These are phyloP conservation scores for Colletotrichum phormii DNA, from an alignment of 2,329 filamentous ascomycete species.

Conservation along the genomic window DNA sequence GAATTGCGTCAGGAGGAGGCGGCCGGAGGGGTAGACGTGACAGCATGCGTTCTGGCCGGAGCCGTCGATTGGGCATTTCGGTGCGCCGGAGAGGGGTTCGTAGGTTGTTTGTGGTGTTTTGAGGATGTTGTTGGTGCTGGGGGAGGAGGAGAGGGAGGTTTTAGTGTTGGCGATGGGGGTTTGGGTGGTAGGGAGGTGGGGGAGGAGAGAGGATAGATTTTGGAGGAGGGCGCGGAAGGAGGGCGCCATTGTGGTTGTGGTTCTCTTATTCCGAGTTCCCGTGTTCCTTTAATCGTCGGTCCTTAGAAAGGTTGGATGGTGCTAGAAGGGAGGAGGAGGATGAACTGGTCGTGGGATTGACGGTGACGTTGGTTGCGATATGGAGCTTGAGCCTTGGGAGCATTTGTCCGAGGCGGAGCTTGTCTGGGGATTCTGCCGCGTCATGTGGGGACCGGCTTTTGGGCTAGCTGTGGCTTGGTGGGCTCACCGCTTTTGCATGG, in stretches of 20 bases:
- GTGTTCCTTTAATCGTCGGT: too few species aligned
- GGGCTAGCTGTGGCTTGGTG: neutral
- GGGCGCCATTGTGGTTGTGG: neutral
- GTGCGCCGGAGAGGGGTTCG: constrained; percentile 49
- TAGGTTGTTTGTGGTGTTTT: constrained; percentile 44
- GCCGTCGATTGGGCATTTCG: constrained; percentile 54
- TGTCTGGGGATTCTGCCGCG: constrained; percentile 27
- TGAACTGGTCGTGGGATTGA: neutral
- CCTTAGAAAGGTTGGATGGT: neutral
- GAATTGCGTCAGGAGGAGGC: constrained; percentile 56
- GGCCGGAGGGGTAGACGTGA: constrained; percentile 54
- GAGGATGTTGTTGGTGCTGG: neutral
- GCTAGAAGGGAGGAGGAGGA: too few species aligned
- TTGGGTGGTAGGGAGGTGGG: constrained; percentile 8
- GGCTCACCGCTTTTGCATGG: neutral
- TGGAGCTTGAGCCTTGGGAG: neutral
- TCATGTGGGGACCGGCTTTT: neutral
- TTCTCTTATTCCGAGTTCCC: too few species aligned
- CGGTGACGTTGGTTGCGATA: neutral
- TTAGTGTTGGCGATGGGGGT: neutral
- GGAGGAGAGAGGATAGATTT: constrained; percentile 9
- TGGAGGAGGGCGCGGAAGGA: constrained; percentile 15
- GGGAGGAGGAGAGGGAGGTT: too few species aligned
- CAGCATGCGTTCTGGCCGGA: constrained; percentile 53
- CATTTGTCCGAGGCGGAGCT: constrained; percentile 18